Conservation (phyloP, 768 basidiomycete genomes). For the Gautieria morchelliformis region DNA sequence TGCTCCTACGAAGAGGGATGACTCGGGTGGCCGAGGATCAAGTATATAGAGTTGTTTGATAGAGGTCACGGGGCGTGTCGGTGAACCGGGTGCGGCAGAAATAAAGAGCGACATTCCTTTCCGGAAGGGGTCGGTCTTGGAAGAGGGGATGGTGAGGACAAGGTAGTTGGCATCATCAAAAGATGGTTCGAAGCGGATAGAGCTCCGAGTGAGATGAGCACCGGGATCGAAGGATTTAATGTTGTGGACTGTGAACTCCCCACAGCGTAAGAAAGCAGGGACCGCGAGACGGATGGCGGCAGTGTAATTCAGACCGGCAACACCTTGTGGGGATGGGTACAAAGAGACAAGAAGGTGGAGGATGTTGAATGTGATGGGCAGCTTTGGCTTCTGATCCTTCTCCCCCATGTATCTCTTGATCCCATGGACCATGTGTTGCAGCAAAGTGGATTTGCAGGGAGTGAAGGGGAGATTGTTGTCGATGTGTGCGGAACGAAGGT, state of each 20-base stretch:
- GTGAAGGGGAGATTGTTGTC: too few species aligned
- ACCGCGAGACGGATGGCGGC: not conserved
- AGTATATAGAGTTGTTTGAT: too few species aligned
- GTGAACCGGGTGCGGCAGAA: not conserved
- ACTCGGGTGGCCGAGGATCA: too few species aligned
- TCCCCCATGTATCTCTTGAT: too few species aligned
- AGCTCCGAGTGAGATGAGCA: not conserved
- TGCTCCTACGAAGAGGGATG: too few species aligned
- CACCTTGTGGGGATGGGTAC: not conserved
- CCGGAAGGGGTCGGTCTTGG: not conserved
- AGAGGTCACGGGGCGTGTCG: not conserved
- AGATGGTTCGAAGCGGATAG: not conserved
- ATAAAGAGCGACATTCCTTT: not conserved
- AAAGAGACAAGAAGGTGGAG: too few species aligned
- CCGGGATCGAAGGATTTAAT: not conserved
- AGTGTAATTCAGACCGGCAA: not conserved
- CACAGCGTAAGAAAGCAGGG: not conserved
- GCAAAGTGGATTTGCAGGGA: too few species aligned
- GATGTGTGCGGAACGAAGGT: too few species aligned
- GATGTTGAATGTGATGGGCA: constrained; percentile 25
- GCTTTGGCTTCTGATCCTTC: too few species aligned
- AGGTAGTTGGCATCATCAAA: not conserved
- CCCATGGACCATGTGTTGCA: constrained; percentile 17
- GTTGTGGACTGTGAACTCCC: not conserved
- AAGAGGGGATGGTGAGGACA: not conserved